Base-by-base conservation (phyloP, 176 grass and related monocot species). In the Canna indica region DNA sequence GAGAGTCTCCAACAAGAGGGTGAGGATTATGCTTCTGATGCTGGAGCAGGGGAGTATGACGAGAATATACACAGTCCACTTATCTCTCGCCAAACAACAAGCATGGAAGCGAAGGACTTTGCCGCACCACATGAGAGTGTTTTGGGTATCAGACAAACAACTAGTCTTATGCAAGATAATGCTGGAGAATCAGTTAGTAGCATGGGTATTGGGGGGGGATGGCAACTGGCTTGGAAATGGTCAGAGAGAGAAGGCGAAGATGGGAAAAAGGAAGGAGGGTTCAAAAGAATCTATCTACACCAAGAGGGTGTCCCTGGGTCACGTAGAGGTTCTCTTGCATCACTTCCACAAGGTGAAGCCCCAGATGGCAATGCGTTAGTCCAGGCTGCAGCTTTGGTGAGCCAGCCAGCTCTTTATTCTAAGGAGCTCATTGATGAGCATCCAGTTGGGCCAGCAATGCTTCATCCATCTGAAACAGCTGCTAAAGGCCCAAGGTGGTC, bases 151-250 rank as follows among this genome's bases (percentile, higher is more conserved):
- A 75, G 81, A 67, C 79, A 85, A 73, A 45, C 74, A 73, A 45
- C 74, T 61, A 76, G 85, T 65, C 83, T 91, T 58, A 68, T 86
- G 69, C 84, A 64, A 35, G 82, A 75, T 27, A 76, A 70, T 62
- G 28, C 47, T 0, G 88, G 85, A 11, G 91, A 96, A 56, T 82
- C 83, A 33, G 78, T 83, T 44, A 88, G 78, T 75, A 88, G 91
- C 80, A 88, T 89, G 65, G 91, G 78, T 20, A 91, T 96, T 54
- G 88, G 91, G 67, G 91, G 91, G 7, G 88, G 91, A 7, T 96
- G 91, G 91, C 88, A 96, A 45, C 77, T 96, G 13, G 91, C 91
- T 33, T 96, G 76, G 73, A 86, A 86, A 86, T 96, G 91, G 91
- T 82, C 87, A 5, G 88, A 96, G 78, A 75, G 52, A 54, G 82